Percentiles rank a stretch among this genome's conserved stretches.
These are phyloP conservation scores for Beauveria brongniartii DNA, from an alignment of 2,329 filamentous ascomycete species.

Conservation along the genomic window DNA sequence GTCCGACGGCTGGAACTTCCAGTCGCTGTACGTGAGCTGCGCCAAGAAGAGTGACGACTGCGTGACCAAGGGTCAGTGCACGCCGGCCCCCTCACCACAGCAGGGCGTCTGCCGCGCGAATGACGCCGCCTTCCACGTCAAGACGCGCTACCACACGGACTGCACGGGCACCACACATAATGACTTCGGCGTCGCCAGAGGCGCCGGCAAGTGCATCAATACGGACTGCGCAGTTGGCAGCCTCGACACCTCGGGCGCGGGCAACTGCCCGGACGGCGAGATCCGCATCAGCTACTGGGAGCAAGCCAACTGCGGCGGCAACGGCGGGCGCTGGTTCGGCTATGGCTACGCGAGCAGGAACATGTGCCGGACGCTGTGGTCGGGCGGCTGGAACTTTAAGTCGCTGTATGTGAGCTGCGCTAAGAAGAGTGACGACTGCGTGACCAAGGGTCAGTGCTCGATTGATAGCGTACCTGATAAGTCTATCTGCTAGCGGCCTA, in stretches of 20 bases:
- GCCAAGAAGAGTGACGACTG: slow-evolving; percentile 7
- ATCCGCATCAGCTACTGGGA: not conserved
- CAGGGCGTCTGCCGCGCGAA: too few species aligned
- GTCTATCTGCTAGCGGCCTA: too few species aligned
- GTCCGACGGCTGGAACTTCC: slow-evolving; percentile 3
- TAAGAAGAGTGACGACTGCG: not conserved
- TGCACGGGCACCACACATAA: too few species aligned
- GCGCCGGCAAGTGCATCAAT: not conserved
- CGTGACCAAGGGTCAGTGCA: not conserved
- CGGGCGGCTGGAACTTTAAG: not conserved
- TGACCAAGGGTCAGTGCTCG: not conserved
- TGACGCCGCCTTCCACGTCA: too few species aligned
- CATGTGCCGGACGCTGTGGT: not conserved
- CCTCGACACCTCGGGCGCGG: not conserved
- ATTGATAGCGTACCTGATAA: too few species aligned
- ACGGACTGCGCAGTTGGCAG: not conserved
- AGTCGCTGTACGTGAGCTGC: slow-evolving; percentile 1
- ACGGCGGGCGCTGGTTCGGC: not conserved
- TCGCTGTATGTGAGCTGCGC: not conserved
- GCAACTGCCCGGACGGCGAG: not conserved
- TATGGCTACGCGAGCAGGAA: not conserved
- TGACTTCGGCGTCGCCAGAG: not conserved
- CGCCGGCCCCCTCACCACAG: too few species aligned
- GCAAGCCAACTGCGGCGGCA: too few species aligned
- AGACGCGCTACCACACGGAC: too few species aligned